Base-by-base conservation (phyloP, 805 yeast genomes). In the Candida vaughaniae region DNA sequence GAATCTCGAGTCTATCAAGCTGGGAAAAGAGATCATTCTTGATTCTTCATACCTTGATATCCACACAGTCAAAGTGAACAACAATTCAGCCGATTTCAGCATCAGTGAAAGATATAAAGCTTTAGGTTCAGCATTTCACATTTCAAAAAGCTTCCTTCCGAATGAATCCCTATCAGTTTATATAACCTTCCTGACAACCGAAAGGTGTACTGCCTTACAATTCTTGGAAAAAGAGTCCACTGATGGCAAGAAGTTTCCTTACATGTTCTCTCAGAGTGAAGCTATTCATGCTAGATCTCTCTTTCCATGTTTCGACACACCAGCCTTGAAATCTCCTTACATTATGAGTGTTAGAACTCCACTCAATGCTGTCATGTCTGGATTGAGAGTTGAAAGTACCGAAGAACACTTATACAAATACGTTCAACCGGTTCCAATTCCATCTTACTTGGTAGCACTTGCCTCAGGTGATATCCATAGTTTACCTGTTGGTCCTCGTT, bases 231-330 rank as follows among this genome's bases (percentile, higher is more conserved):
- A 81, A 23, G 78, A 71, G 36, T 85, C 81, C 49, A 84, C 95
- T 6, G 80, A 80, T 32, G 95, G 90, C 12, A 76, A 80, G 43
- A 74, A 73, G 28, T 69, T 70, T 17, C 88, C 87, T 1, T 83
- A 78, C 58, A 69, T 89, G 40, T 89, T 88, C 58, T 86, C 96
- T 8, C 96, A 89, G 62, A 77, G 95, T 55, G 95, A 89, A 64
- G 89, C 96, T 25, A 88, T 85, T 46, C 96, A 89, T 54, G 93
- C 95, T 5, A 74, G 96, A 52, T 77, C 91, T 11, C 70, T 88
- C 53, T 82, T 85, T 64, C 96, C 96, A 6, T 85, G 88, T 51
- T 89, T 89, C 55, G 96, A 89, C 59, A 88, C 96, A 0, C 96
- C 96, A 1, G 73, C 91, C 0, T 73, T 88, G 20, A 89, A 89